Percentiles rank a stretch among this genome's conserved stretches.
Evolutionary conservation across 495 filamentous ascomycete genomes (phyloP).

Genomic region (Haplographium delicatum): DNA sequence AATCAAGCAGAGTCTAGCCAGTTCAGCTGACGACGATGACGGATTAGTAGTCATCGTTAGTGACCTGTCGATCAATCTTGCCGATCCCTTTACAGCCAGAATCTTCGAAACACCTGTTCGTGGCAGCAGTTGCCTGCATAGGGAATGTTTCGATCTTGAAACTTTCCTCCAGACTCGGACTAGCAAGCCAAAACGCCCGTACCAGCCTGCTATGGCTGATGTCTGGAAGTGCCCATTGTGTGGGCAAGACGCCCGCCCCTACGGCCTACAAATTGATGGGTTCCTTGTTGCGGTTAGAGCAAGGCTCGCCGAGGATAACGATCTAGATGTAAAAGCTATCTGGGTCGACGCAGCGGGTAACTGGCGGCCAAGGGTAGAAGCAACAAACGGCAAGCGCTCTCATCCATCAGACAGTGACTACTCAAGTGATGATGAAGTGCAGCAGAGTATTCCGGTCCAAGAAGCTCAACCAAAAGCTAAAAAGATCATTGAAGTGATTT

Average conservation of each 20-base stretch:
- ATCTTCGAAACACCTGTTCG: constrained; percentile 71
- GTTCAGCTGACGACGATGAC: constrained; percentile 46
- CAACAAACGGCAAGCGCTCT: constrained; percentile 8
- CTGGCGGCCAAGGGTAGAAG: constrained; percentile 39
- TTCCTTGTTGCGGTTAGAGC: constrained; percentile 59
- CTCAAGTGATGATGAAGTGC: constrained; percentile 11
- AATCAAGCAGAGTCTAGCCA: constrained; percentile 45
- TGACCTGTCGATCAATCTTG: constrained; percentile 63
- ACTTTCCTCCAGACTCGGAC: constrained; percentile 66
- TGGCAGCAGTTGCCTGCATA: constrained; percentile 53
- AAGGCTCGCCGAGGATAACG: constrained; percentile 37
- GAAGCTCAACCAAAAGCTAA: not conserved
- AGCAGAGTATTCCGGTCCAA: not conserved
- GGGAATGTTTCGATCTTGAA: constrained; percentile 85
- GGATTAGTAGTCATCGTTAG: constrained; percentile 60
- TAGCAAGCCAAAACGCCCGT: constrained; percentile 36
- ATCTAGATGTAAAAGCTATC: constrained; percentile 50
- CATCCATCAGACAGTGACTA: constrained; percentile 18
- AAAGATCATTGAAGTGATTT: constrained; percentile 18
- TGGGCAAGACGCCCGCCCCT: constrained; percentile 64
- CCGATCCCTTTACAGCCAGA: constrained; percentile 66
- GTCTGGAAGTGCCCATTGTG: constrained; percentile 84
- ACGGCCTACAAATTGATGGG: constrained; percentile 59
- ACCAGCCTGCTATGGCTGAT: constrained; percentile 56
- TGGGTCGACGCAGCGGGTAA: constrained; percentile 50